Evolutionary conservation across 2,329 filamentous ascomycete genomes (phyloP).

Genomic region (Triangularia setosa): DNA sequence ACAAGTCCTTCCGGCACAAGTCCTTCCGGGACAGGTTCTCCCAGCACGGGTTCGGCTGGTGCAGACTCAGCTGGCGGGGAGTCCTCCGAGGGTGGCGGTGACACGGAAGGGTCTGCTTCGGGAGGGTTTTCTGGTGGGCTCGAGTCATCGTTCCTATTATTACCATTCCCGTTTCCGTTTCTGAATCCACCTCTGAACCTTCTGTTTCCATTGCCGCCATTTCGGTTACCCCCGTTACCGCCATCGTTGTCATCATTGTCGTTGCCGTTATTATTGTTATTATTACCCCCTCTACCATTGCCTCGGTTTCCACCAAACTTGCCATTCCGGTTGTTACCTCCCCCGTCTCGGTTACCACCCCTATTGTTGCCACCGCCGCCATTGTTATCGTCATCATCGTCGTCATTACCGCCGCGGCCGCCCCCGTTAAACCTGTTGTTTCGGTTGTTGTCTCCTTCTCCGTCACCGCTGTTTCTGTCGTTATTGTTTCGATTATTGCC

Average conservation of each 20-base stretch:
- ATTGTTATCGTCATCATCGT: constrained; percentile 6
- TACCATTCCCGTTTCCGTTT: constrained; percentile 8
- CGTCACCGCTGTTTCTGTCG: constrained; percentile 10
- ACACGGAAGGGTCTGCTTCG: constrained; percentile 2
- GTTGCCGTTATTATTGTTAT: background rate
- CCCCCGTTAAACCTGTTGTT: constrained; percentile 7
- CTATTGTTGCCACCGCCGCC: constrained; percentile 3
- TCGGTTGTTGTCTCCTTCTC: constrained; percentile 4
- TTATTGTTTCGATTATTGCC: constrained; percentile 8
- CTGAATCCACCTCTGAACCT: background rate
- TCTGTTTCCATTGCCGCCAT: background rate
- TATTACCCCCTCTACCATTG: background rate
- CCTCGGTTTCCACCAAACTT: constrained; percentile 6
- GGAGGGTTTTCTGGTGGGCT: background rate
- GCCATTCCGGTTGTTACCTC: constrained; percentile 8
- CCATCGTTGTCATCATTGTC: background rate
- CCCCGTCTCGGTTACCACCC: constrained; percentile 3
- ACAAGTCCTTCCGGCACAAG: background rate
- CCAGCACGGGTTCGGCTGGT: background rate
- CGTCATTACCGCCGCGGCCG: constrained; percentile 8
- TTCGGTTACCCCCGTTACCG: background rate
- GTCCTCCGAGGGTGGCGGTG: background rate
- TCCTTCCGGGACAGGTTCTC: background rate
- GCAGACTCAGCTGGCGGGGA: background rate
- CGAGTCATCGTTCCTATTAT: constrained; percentile 7